These are phyloP conservation scores for Coniochaeta sp. DNA, from an alignment of 2,329 filamentous ascomycete genomes.

Conservation along the genomic window DNA sequence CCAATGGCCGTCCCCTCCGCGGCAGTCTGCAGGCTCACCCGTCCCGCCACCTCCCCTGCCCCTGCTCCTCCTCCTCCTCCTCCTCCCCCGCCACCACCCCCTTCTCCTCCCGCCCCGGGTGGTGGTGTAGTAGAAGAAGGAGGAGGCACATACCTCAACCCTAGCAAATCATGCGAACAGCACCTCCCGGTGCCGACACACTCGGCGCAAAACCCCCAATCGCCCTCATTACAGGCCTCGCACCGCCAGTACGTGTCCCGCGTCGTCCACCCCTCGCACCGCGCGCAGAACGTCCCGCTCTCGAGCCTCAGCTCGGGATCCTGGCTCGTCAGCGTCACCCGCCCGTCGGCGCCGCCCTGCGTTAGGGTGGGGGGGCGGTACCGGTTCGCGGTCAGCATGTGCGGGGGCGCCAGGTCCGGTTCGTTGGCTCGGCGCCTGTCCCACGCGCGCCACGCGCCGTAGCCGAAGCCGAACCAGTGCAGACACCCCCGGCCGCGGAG, in stretches of 20 bases:
- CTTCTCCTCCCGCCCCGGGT: too few relatives aligned
- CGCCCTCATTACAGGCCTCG: constrained; percentile 77
- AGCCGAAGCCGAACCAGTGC: constrained; percentile 84
- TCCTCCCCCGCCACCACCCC: background rate
- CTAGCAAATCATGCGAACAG: constrained; percentile 80
- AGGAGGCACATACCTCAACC: constrained; percentile 55
- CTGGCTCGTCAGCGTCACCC: constrained; percentile 54
- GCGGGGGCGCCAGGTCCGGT: constrained; percentile 38
- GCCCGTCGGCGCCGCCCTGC: constrained; percentile 45
- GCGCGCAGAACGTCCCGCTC: constrained; percentile 77
- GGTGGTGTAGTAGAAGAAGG: too few relatives aligned
- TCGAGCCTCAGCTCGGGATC: constrained; percentile 63
- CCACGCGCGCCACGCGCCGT: constrained; percentile 62
- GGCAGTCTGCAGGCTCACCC: background rate
- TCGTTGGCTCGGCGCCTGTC: constrained; percentile 35
- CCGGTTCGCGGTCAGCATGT: constrained; percentile 51
- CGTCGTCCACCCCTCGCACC: constrained; percentile 67
- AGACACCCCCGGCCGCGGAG: constrained; percentile 68
- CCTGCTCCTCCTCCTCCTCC: background rate
- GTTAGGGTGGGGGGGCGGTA: constrained; percentile 43
- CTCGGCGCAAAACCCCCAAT: constrained; percentile 88
- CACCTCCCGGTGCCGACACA: constrained; percentile 78
- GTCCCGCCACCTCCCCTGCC: background rate
- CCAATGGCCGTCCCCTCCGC: background rate
- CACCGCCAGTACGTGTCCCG: constrained; percentile 82